Conservation (phyloP, 2,329 filamentous ascomycete species). For the Ophiosphaerella korrae region DNA sequence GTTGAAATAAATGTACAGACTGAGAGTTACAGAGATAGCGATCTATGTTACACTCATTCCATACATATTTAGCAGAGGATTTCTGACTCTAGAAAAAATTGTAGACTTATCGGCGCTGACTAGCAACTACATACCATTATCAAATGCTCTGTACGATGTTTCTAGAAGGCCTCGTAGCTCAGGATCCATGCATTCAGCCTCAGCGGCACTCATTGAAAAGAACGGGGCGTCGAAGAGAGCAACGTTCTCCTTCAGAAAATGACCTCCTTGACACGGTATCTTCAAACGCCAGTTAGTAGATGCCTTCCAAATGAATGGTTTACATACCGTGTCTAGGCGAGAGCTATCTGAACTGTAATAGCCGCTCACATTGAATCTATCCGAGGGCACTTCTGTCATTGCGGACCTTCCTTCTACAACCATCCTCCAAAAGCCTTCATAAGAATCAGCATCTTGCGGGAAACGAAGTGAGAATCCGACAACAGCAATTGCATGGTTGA, state of each 20-base stretch:
- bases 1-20: no score
- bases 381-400: constrained; percentile 20
- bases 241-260: constrained; percentile 26
- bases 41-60: background rate
- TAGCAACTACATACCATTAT: constrained; percentile 21
- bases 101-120: no score
- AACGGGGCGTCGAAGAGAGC: constrained; percentile 29
- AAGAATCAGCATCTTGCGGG: constrained; percentile 19
- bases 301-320: no score
- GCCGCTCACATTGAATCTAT: constrained; percentile 23
- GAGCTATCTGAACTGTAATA: constrained; percentile 19
- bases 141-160: constrained; percentile 33
- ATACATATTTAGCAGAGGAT: background rate
- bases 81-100: no score
- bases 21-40: no score
- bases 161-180: constrained; percentile 33
- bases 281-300: background rate
- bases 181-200: constrained; percentile 33
- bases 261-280: constrained; percentile 14
- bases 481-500: constrained; percentile 34
- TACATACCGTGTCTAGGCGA: constrained; percentile 10
- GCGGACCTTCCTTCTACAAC: constrained; percentile 17
- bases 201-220: constrained; percentile 22
- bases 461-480: constrained; percentile 43
- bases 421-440: constrained; percentile 28